Base-by-base conservation (phyloP, 2,329 filamentous ascomycete genomes). In the Cordyceps cateniannulata region DNA sequence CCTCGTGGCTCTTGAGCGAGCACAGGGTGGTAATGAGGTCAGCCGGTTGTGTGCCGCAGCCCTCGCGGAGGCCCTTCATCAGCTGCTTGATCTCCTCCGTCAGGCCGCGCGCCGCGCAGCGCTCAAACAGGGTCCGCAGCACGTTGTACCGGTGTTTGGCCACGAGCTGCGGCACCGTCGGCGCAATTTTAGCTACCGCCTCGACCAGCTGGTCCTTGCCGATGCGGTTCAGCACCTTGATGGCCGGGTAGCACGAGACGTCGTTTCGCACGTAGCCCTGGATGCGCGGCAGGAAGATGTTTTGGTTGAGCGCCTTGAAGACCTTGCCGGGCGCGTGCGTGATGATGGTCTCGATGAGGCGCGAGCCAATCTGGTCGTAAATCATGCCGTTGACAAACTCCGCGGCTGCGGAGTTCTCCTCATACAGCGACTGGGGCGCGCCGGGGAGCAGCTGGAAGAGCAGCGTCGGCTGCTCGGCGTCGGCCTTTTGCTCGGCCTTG, bases 321-420 rank as follows among this genome's bases (percentile, higher is more conserved):
- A 92, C 76, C 74, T 95, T 96, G 48, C 90, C 92, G 0, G 95
- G 92, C 18, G 88, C 85, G 69, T 89, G 83, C 27, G 86, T 83
- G 64, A 97, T 84, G 64, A 99, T 87, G 0, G 88, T 91, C 76
- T 99, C 95, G 24, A 98, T 81, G 2, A 99, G 80, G 49, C 93
- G 88, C 3, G 93, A 97, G 18, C 95, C 95, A 56, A 98, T 87
- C 1, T 89, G 82, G 69, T 98, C 92, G 73, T 97, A 98, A 27
- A 97, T 80, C 70, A 98, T 84, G 60, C 89, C 87, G 68, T 90
- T 92, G 70, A 98, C 83, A 70, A 98, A 96, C 18, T 82, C 79
- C 12, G 85, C 82, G 4, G 90, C 89, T 53, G 87, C 88, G 38
- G 90, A 89, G 1, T 85, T 85, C 18, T 85, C 85, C 64, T 93